Evolutionary conservation across 805 yeast genomes (phyloP).

Genomic region (Spathaspora arborariae): DNA sequence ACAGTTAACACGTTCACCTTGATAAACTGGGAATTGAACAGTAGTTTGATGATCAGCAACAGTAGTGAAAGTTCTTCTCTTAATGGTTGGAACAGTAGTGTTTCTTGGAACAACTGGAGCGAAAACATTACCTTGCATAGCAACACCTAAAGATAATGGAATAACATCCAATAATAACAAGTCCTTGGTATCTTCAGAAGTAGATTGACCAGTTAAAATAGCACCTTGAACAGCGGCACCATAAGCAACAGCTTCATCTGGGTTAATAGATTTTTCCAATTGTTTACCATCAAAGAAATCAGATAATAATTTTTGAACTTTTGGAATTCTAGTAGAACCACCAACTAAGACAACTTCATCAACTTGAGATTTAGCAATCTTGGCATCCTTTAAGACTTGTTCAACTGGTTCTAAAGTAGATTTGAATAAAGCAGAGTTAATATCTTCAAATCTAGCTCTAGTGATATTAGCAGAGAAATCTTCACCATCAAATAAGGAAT

Average conservation of each 20-base stretch:
- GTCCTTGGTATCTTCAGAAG: slow-evolving; percentile 48
- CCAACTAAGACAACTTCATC: slow-evolving; percentile 49
- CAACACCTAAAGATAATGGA: slow-evolving; percentile 49
- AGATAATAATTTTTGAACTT: slow-evolving; percentile 47
- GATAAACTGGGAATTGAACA: slow-evolving; percentile 50
- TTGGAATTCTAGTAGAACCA: slow-evolving; percentile 52
- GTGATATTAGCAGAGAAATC: slow-evolving; percentile 47
- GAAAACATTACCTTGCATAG: slow-evolving; percentile 49
- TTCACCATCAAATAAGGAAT: slow-evolving; percentile 48
- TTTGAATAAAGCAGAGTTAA: slow-evolving; percentile 47
- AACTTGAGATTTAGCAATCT: slow-evolving; percentile 37
- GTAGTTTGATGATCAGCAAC: slow-evolving; percentile 50
- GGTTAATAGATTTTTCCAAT: slow-evolving; percentile 47
- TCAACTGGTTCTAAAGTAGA: slow-evolving; percentile 49
- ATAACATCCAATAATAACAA: slow-evolving; percentile 48
- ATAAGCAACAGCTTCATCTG: slow-evolving; percentile 50
- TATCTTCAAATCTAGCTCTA: slow-evolving; percentile 50
- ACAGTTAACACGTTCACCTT: slow-evolving; percentile 52
- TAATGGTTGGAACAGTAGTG: slow-evolving; percentile 49
- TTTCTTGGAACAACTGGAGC: slow-evolving; percentile 51
- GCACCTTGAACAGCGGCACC: slow-evolving; percentile 53
- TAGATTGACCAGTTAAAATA: slow-evolving; percentile 47
- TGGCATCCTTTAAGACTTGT: slow-evolving; percentile 47
- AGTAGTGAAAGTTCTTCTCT: slow-evolving; percentile 50
- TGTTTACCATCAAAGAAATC: slow-evolving; percentile 50